Conservation (phyloP, 441 rosid species). For the Eutrema salsugineum region DNA sequence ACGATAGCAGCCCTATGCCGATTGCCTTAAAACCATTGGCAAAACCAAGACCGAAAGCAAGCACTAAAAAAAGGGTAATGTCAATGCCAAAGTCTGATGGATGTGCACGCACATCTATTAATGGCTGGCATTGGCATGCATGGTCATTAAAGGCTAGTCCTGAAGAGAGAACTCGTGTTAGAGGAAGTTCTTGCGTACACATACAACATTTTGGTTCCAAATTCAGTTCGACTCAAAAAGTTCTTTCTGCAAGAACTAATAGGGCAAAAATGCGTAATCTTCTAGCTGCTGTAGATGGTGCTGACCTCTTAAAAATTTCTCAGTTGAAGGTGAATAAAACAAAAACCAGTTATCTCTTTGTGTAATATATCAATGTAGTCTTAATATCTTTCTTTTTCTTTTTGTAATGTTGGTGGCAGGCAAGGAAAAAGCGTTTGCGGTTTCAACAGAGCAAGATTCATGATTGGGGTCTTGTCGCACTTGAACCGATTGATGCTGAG, state of each 20-base stretch:
- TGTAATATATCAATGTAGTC: conserved; percentile 2
- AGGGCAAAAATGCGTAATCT: conserved; percentile 97
- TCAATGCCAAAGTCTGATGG: conserved; percentile 73
- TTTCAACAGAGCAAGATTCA: conserved; percentile 98
- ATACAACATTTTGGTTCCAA: conserved; percentile 50
- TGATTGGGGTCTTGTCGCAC: conserved; percentile 98
- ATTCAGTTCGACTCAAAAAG: conserved; percentile 52
- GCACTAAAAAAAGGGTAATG: conserved; percentile 40
- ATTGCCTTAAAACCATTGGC: conserved; percentile 35
- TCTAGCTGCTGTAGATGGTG: conserved; percentile 98
- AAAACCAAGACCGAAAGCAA: conserved; percentile 29
- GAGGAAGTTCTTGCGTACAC: conserved; percentile 54
- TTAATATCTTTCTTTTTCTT: background rate
- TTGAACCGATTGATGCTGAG: conserved; percentile 97
- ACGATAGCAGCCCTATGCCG: conserved; percentile 34
- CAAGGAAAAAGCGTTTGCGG: conserved; percentile 87
- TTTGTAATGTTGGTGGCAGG: conserved; percentile 44
- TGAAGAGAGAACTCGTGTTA: conserved; percentile 70
- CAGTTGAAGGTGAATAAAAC: conserved; percentile 74
- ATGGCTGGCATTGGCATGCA: conserved; percentile 93
- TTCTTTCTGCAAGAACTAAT: conserved; percentile 95
- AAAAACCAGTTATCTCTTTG: conserved; percentile 12
- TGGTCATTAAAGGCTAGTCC: conserved; percentile 91
- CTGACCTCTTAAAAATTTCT: conserved; percentile 88
- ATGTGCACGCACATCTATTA: conserved; percentile 91